phyloP scores from a whole-genome alignment of 192 early-diverging fungal species.

The Mortierella hygrophila region DNA sequence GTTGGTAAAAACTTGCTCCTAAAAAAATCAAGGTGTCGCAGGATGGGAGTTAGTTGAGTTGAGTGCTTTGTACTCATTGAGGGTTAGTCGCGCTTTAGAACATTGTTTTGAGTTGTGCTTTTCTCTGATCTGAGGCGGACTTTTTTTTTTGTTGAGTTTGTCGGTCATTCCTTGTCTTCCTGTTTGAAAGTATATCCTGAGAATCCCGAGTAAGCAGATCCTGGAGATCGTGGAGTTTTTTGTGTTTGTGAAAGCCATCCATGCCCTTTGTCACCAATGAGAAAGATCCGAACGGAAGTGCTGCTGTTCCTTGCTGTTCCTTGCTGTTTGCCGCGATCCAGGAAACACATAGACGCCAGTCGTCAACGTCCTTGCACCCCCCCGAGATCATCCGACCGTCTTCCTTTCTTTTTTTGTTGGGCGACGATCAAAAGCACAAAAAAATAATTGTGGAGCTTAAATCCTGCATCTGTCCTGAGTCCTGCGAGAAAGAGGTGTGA shows the following conservation, averaged over 20 bases:
- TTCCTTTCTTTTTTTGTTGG: constrained; percentile 12
- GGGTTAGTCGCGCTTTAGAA: too few relatives aligned
- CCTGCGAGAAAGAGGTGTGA: neutral
- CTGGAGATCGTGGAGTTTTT: neutral
- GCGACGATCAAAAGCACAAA: neutral
- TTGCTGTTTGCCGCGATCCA: neutral
- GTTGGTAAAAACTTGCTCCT: constrained; percentile 83
- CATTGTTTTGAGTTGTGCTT: neutral
- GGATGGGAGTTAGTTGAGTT: too few relatives aligned
- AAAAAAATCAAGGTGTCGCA: too few relatives aligned
- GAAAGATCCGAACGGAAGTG: neutral
- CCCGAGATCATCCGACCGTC: too few relatives aligned
- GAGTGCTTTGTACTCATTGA: too few relatives aligned
- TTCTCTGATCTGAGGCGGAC: too few relatives aligned
- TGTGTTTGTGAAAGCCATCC: too few relatives aligned
- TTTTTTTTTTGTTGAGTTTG: neutral
- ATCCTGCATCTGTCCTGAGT: neutral
- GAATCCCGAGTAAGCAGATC: neutral
- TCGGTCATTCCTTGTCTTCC: neutral
- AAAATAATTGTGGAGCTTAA: neutral
- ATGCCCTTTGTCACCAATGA: neutral
- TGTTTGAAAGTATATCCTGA: neutral
- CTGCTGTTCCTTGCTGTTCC: neutral
- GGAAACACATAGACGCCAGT: neutral
- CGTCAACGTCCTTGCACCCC: too few relatives aligned